Evolutionary conservation across 768 basidiomycete genomes (phyloP).

Genomic region (Dendrothele bispora): DNA sequence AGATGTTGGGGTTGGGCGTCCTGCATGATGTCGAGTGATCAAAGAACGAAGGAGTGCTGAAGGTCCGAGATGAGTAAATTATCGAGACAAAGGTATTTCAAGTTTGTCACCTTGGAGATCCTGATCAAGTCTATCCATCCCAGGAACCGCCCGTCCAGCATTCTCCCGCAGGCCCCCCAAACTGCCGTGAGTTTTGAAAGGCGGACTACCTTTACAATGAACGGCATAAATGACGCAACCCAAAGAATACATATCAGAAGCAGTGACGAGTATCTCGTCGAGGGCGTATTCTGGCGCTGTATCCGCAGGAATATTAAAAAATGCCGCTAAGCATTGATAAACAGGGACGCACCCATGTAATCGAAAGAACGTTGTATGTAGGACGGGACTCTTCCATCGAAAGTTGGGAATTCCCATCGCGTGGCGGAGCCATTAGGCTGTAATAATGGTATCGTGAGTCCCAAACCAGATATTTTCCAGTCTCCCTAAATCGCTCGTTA

Average conservation of each 20-base stretch:
- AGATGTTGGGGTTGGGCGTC: conserved; percentile 74
- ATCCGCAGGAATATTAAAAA: too few relatives aligned
- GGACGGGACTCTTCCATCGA: conserved; percentile 75
- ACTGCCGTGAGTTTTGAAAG: conserved; percentile 83
- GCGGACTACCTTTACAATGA: conserved; percentile 83
- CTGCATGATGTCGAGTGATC: conserved; percentile 74
- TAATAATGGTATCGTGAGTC: conserved; percentile 78
- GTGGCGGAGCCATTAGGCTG: conserved; percentile 69
- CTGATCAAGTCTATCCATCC: conserved; percentile 63
- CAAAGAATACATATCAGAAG: conserved; percentile 92
- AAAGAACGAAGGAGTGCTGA: conserved; percentile 78
- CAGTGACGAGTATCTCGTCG: conserved; percentile 82
- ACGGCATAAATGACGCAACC: conserved; percentile 92
- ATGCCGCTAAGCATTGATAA: not conserved
- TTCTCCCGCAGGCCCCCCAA: conserved; percentile 70
- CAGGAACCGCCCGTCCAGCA: conserved; percentile 59
- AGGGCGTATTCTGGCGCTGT: conserved; percentile 92
- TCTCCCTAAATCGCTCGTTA: conserved; percentile 67
- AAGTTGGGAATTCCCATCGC: conserved; percentile 89
- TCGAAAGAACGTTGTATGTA: conserved; percentile 92
- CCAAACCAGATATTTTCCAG: conserved; percentile 95
- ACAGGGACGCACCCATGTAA: conserved; percentile 73
- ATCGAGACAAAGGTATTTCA: conserved; percentile 9
- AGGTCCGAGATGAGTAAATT: not conserved
- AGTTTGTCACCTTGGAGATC: conserved; percentile 85